These are phyloP conservation scores for Saccharomycopsis schoenii DNA, from an alignment of 805 yeast species.

Conservation along the genomic window DNA sequence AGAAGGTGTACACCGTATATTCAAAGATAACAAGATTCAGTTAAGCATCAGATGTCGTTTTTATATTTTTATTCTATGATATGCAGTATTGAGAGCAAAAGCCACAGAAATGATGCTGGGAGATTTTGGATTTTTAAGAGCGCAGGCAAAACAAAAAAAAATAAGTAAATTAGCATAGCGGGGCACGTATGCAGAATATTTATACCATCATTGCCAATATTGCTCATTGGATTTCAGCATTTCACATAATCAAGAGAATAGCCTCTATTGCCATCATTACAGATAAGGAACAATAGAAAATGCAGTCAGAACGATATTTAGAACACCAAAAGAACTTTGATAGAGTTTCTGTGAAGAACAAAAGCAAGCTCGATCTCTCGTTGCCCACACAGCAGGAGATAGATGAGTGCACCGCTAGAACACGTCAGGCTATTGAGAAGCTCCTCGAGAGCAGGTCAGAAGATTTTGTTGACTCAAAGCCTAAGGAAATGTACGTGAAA, in stretches of 20 bases:
- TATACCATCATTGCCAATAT: neutral
- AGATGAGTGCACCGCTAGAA: slow-evolving; percentile 3
- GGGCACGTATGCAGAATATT: neutral
- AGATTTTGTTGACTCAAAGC: neutral
- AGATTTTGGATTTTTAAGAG: too few relatives aligned
- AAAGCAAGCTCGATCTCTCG: slow-evolving; percentile 5
- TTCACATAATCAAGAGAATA: too few relatives aligned
- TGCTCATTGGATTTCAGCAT: neutral
- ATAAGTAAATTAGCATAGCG: neutral
- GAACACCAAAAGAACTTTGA: slow-evolving; percentile 7
- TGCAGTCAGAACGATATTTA: neutral
- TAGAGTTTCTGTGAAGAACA: slow-evolving; percentile 4
- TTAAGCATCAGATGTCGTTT: neutral
- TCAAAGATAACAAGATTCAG: too few relatives aligned
- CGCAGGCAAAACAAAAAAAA: neutral
- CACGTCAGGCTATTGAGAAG: slow-evolving; percentile 7
- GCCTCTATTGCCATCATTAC: neutral
- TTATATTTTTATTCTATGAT: too few relatives aligned
- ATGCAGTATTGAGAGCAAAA: neutral
- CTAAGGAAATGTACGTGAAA: slow-evolving; percentile 8
- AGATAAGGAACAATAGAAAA: neutral
- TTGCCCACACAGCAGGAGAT: slow-evolving; percentile 12
- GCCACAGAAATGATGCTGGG: neutral
- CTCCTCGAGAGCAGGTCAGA: neutral
- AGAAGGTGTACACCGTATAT: too few relatives aligned